Percentiles rank a stretch among this genome's conserved stretches.
These are phyloP conservation scores for Hypholoma sublateritium DNA, from an alignment of 768 basidiomycete genomes.

Conservation along the genomic window DNA sequence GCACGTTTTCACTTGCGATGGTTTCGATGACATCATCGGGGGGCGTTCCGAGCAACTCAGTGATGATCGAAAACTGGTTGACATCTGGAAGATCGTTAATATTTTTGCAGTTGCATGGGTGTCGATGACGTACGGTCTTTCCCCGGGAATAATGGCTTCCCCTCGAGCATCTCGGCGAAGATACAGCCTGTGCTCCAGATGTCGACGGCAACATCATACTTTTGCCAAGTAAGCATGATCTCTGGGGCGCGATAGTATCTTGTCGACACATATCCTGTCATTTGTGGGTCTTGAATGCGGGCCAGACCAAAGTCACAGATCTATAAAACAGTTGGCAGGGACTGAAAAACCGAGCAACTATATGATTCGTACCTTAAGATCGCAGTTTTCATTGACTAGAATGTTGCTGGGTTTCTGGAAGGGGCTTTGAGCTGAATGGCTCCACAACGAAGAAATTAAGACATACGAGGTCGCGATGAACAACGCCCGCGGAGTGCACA, in stretches of 20 bases:
- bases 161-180: conserved; percentile 99
- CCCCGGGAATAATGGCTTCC: conserved; percentile 97
- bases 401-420: conserved; percentile 99
- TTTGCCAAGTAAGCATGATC: conserved; percentile 99
- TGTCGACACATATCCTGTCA: conserved; percentile 99
- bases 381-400: conserved; percentile 99
- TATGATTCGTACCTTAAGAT: conserved; percentile 70
- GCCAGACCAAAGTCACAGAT: conserved; percentile 99
- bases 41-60: conserved; percentile 96
- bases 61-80: conserved; percentile 99
- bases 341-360: background rate
- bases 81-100: conserved; percentile 63
- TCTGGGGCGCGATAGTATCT: conserved; percentile 99
- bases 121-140: conserved; percentile 86
- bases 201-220: conserved; percentile 99
- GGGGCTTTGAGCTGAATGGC: conserved; percentile 5
- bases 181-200: conserved; percentile 99
- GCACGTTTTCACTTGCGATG: conserved; percentile 94
- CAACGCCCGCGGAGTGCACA: conserved; percentile 98
- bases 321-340: conserved; percentile 38
- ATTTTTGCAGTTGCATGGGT: conserved; percentile 4
- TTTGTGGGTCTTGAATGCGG: conserved; percentile 98
- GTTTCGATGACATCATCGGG: conserved; percentile 99
- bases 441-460: background rate
- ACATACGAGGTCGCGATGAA: conserved; percentile 91